Percentiles rank a stretch among this genome's conserved stretches.
These are phyloP conservation scores for Bothriochloa decipiens DNA, from an alignment of 176 grass and related monocot genomes.

Conservation along the genomic window DNA sequence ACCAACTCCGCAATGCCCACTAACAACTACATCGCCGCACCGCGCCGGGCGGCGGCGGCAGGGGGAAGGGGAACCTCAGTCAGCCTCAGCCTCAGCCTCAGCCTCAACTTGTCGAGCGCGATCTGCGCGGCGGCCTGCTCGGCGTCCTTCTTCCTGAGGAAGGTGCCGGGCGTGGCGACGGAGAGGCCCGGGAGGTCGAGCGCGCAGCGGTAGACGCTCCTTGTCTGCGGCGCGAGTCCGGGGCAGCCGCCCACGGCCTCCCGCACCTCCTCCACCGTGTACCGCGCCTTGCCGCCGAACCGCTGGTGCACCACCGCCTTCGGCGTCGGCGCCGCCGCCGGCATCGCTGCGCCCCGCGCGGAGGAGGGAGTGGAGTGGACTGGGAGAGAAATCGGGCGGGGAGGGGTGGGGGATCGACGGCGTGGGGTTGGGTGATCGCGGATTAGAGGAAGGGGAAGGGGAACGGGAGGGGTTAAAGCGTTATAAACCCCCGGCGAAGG, in stretches of 20 bases:
- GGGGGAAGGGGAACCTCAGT: not conserved
- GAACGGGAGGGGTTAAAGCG: slow-evolving; percentile 22
- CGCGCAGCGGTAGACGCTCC: slow-evolving; percentile 68
- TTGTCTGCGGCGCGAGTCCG: slow-evolving; percentile 66
- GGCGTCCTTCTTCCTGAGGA: slow-evolving; percentile 86
- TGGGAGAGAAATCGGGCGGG: not conserved
- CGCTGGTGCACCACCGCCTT: slow-evolving; percentile 91
- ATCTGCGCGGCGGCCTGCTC: slow-evolving; percentile 92
- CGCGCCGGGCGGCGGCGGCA: not conserved
- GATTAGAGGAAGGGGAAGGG: slow-evolving; percentile 15
- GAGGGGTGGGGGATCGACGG: not conserved
- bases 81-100: not conserved
- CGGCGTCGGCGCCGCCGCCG: slow-evolving; percentile 53
- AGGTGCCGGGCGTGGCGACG: slow-evolving; percentile 66
- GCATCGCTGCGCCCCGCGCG: not conserved
- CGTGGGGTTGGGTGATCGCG: slow-evolving; percentile 8
- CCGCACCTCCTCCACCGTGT: slow-evolving; percentile 69
- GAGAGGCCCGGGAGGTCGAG: slow-evolving; percentile 73
- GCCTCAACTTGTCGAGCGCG: slow-evolving; percentile 81
- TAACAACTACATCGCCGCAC: not conserved
- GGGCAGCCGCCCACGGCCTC: slow-evolving; percentile 66
- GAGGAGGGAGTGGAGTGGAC: not conserved
- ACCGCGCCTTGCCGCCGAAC: slow-evolving; percentile 61
- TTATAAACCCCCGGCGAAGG: slow-evolving; percentile 14
- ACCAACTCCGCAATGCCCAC: slow-evolving; percentile 4